Conservation (phyloP, 2,329 filamentous ascomycete genomes). For the Fusarium chaquense region DNA sequence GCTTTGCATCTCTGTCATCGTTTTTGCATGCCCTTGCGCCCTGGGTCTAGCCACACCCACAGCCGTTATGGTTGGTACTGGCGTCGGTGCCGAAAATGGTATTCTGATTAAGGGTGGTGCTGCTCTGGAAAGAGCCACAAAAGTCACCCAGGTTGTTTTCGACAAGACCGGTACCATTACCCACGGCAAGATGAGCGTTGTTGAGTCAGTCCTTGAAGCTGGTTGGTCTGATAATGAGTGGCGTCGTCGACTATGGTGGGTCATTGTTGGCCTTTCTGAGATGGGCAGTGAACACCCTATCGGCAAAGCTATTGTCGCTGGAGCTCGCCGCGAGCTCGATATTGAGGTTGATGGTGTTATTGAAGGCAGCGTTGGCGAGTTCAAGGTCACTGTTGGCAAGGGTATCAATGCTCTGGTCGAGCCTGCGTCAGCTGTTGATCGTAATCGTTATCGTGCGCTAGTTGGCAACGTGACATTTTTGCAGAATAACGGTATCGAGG, state of each 20-base stretch:
- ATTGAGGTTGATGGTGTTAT: constrained; percentile 78
- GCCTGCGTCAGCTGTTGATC: constrained; percentile 75
- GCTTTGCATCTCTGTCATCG: constrained; percentile 97
- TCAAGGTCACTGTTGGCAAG: constrained; percentile 84
- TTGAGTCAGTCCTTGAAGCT: constrained; percentile 73
- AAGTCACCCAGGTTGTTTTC: constrained; percentile 88
- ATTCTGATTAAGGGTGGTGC: constrained; percentile 98
- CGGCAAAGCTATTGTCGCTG: constrained; percentile 84
- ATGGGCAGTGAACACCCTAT: constrained; percentile 96
- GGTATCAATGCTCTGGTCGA: constrained; percentile 87
- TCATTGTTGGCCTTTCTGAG: constrained; percentile 93
- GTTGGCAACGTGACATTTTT: constrained; percentile 87
- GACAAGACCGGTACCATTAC: constrained; percentile 98
- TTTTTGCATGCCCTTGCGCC: constrained; percentile 96
- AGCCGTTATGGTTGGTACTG: constrained; percentile 99
- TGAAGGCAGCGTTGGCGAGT: constrained; percentile 87
- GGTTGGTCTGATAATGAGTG: constrained; percentile 77
- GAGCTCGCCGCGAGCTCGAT: constrained; percentile 81
- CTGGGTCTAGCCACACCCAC: constrained; percentile 96
- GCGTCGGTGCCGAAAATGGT: constrained; percentile 92
- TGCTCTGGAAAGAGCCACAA: constrained; percentile 89
- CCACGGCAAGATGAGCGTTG: constrained; percentile 94
- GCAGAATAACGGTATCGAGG: constrained; percentile 73
- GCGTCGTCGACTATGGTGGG: constrained; percentile 88
- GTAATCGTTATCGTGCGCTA: constrained; percentile 80